Conservation (phyloP, 2,329 filamentous ascomycete species). For the Talaromyces sp. region DNA sequence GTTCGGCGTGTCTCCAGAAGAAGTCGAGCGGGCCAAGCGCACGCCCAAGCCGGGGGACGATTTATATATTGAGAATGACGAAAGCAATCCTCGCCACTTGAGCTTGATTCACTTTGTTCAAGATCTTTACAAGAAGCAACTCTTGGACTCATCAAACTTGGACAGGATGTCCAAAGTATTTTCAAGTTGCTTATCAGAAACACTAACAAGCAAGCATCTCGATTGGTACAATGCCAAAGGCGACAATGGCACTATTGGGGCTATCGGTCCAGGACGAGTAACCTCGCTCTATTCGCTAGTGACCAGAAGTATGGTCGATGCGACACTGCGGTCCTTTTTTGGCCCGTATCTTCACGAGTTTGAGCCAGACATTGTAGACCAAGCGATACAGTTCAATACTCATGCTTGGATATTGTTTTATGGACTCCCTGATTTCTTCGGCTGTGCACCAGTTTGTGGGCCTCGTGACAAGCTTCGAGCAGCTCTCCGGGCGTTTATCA, state of each 20-base stretch:
- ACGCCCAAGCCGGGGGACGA: neutral
- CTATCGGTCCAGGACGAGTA: neutral
- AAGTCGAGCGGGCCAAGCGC: neutral
- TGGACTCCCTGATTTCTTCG: neutral
- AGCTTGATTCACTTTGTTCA: neutral
- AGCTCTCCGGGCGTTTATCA: neutral
- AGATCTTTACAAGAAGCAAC: neutral
- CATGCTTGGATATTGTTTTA: conserved; percentile 3
- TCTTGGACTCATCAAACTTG: neutral
- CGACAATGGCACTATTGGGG: neutral
- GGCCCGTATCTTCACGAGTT: conserved; percentile 1
- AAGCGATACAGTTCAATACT: neutral
- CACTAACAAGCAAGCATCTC: neutral
- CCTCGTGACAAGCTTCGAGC: neutral
- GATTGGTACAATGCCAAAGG: neutral
- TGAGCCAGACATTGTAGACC: conserved; percentile 2
- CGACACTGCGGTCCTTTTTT: neutral
- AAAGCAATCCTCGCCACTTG: neutral
- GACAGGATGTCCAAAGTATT: neutral
- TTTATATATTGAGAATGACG: neutral
- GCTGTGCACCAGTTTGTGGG: neutral
- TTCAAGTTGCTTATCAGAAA: neutral
- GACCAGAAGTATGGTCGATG: conserved; percentile 1
- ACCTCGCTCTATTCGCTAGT: neutral
- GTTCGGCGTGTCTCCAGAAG: neutral